Evolutionary conservation across 192 early-diverging fungal genomes (phyloP).

Genomic region (Powellomyces hirtus): DNA sequence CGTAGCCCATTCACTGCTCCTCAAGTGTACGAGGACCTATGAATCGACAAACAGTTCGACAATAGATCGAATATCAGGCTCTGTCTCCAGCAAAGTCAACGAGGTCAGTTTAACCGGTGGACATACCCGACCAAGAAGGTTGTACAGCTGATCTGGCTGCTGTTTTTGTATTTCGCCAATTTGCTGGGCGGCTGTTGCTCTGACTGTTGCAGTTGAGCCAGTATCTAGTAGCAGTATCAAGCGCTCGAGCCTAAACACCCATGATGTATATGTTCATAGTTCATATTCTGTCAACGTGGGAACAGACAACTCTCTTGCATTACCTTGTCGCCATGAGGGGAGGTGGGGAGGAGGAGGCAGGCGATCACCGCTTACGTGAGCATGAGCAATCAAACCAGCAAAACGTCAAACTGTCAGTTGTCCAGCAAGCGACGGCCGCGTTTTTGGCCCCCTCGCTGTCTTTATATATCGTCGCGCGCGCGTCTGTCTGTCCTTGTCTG

Average conservation of each 20-base stretch:
- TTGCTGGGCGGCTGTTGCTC: slow-evolving; percentile 90
- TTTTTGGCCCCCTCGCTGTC: too few relatives aligned
- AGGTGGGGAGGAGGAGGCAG: too few relatives aligned
- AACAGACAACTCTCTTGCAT: neutral
- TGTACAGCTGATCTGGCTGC: slow-evolving; percentile 89
- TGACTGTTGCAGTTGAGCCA: slow-evolving; percentile 83
- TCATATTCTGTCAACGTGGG: neutral
- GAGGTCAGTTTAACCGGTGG: too few relatives aligned
- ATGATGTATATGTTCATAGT: neutral
- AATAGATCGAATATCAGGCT: too few relatives aligned
- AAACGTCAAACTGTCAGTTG: too few relatives aligned
- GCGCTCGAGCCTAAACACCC: slow-evolving; percentile 89
- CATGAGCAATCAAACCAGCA: too few relatives aligned
- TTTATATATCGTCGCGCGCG: too few relatives aligned
- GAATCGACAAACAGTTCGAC: neutral
- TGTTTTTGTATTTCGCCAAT: slow-evolving; percentile 92
- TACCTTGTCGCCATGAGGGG: neutral
- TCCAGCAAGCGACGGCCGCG: too few relatives aligned
- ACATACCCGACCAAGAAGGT: slow-evolving; percentile 70
- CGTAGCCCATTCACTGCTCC: slow-evolving; percentile 92
- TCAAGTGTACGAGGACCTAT: slow-evolving; percentile 79
- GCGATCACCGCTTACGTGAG: too few relatives aligned
- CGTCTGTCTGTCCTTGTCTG: too few relatives aligned
- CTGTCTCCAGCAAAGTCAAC: too few relatives aligned
- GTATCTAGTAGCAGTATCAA: slow-evolving; percentile 91